phyloP scores from a whole-genome alignment of 805 yeast genomes.

The Lachancea mirantina region DNA sequence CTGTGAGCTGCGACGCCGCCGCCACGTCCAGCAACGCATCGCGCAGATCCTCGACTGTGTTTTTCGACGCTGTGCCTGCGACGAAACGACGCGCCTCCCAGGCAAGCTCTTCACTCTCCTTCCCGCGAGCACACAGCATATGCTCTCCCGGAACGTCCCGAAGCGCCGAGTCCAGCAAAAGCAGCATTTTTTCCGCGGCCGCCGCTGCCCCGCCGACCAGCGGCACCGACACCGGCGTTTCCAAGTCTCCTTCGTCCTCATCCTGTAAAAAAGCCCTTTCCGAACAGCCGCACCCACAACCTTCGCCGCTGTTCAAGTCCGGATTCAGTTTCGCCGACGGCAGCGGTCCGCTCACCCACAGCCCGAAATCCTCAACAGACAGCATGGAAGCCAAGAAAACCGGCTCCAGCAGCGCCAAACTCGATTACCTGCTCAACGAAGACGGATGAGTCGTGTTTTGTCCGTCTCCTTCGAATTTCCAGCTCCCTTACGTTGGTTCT shows the following conservation, averaged over 20 bases:
- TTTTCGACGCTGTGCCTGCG: conserved; percentile 3
- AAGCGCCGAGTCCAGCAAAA: conserved; percentile 5
- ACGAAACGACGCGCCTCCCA: conserved; percentile 1
- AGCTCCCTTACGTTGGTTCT: no score
- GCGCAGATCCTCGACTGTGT: conserved; percentile 6
- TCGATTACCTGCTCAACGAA: conserved; percentile 6
- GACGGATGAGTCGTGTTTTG: no score
- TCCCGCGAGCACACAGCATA: conserved; percentile 1
- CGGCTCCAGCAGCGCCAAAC: conserved; percentile 4
- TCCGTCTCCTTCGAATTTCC: no score
- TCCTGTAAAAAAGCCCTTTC: no score
- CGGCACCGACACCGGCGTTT: no score
- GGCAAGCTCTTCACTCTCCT: conserved; percentile 2
- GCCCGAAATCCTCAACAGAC: no score
- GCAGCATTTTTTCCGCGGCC: conserved; percentile 6
- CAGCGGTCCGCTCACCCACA: no score
- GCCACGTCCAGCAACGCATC: no score
- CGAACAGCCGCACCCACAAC: conserved; percentile 1
- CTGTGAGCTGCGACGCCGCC: no score
- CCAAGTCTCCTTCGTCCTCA: no score
- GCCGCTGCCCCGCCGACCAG: no score
- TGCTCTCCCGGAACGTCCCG: conserved; percentile 1
- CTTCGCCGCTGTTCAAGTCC: conserved; percentile 2
- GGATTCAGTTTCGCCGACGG: conserved; percentile 5
- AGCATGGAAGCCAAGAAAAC: no score